phyloP scores from a whole-genome alignment of 2,329 filamentous ascomycete species.

The Talaromyces sp. region DNA sequence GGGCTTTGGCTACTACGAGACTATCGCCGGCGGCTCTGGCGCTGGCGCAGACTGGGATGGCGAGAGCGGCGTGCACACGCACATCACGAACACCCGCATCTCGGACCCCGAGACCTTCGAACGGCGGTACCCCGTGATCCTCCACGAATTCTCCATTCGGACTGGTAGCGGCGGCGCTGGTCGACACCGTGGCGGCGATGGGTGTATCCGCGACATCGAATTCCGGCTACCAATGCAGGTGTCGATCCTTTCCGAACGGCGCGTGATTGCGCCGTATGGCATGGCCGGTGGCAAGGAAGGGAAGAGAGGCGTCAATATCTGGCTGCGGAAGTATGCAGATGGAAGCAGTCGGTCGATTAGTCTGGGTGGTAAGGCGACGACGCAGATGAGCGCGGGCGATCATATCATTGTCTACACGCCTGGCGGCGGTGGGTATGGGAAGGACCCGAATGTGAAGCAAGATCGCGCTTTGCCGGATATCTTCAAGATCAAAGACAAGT shows the following conservation, averaged over 20 bases:
- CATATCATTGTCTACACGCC: constrained; percentile 53
- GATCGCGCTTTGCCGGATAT: no score
- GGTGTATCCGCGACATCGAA: constrained; percentile 73
- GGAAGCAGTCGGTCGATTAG: constrained; percentile 46
- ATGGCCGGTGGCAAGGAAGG: constrained; percentile 73
- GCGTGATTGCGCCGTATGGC: constrained; percentile 70
- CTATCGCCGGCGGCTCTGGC: constrained; percentile 68
- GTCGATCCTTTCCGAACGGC: constrained; percentile 67
- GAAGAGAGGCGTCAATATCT: constrained; percentile 71
- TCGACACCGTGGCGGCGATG: constrained; percentile 63
- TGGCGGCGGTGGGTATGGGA: no score
- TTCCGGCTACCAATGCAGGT: constrained; percentile 72
- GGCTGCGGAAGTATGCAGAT: constrained; percentile 66
- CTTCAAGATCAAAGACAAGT: no score
- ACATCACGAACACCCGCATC: constrained; percentile 79
- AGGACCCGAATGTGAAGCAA: no score
- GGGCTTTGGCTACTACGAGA: constrained; percentile 83
- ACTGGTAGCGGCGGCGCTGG: constrained; percentile 58
- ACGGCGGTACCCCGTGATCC: constrained; percentile 64
- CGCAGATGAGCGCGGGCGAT: constrained; percentile 51
- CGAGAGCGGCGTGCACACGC: constrained; percentile 66
- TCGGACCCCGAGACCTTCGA: constrained; percentile 75
- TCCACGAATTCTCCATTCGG: constrained; percentile 63
- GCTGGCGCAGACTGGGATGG: constrained; percentile 68
- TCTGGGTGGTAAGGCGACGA: constrained; percentile 54